Conservation (phyloP, 495 filamentous ascomycete genomes). For the Glarea lozoyensis region DNA sequence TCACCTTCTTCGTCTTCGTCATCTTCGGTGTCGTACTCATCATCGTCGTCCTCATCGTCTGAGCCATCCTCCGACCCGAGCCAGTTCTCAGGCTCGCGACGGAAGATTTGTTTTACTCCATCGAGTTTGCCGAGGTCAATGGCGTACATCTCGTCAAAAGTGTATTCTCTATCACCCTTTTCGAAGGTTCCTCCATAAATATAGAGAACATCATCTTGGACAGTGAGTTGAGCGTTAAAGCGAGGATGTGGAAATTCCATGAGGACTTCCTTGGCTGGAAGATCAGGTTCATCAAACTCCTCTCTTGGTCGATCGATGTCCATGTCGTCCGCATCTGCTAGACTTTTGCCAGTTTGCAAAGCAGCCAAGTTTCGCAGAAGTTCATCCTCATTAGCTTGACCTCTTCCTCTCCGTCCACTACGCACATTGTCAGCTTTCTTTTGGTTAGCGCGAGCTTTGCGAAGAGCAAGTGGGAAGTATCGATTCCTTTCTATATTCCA, state of each 20-base stretch:
- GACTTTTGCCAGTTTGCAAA: conserved; percentile 57
- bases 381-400: conserved; percentile 83
- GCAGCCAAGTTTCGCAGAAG: conserved; percentile 74
- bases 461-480: conserved; percentile 75
- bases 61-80: conserved; percentile 60
- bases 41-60: conserved; percentile 60
- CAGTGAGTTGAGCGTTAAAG: conserved; percentile 83
- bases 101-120: conserved; percentile 83
- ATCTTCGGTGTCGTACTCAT: conserved; percentile 58
- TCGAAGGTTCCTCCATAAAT: conserved; percentile 94
- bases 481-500: conserved; percentile 94
- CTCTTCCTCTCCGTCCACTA: conserved; percentile 57
- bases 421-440: conserved; percentile 41
- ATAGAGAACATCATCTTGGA: conserved; percentile 86
- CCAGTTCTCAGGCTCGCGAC: conserved; percentile 78
- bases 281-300: conserved; percentile 39
- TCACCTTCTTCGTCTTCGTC: conserved; percentile 60
- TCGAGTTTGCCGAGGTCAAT: conserved; percentile 88
- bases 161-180: conserved; percentile 87
- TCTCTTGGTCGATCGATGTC: conserved; percentile 38
- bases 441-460: conserved; percentile 57
- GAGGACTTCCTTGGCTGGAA: conserved; percentile 41
- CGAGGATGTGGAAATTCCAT: conserved; percentile 78
- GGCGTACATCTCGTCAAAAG: conserved; percentile 84
- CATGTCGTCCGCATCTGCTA: conserved; percentile 48